phyloP scores from a whole-genome alignment of 768 basidiomycete species.

The Fibroporia radiculosa region DNA sequence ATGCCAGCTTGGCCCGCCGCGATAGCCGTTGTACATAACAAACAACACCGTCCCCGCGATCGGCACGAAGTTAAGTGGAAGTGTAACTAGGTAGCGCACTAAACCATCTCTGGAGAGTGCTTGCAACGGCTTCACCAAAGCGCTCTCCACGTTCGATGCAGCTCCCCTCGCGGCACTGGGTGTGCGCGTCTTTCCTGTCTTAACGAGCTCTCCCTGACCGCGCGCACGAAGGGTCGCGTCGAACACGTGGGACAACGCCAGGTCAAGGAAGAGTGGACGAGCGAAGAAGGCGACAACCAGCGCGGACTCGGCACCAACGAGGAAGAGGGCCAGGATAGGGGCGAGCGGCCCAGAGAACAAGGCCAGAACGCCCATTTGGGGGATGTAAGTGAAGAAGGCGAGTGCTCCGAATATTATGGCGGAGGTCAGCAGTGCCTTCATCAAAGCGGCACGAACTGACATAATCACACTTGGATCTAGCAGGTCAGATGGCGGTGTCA shows the following conservation, averaged over 20 bases:
- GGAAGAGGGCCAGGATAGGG: conserved; percentile 32
- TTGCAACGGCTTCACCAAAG: conserved; percentile 40
- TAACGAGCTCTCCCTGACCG: conserved; percentile 34
- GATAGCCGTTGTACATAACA: conserved; percentile 41
- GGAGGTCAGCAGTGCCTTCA: conserved; percentile 32
- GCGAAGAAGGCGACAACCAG: conserved; percentile 35
- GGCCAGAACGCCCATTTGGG: conserved; percentile 57
- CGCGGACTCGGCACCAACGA: conserved; percentile 37
- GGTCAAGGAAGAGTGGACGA: conserved; percentile 37
- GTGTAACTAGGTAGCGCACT: conserved; percentile 50
- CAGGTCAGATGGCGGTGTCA: not conserved
- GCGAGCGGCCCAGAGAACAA: conserved; percentile 59
- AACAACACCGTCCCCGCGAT: conserved; percentile 58
- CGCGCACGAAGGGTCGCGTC: conserved; percentile 36
- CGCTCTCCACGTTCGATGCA: conserved; percentile 37
- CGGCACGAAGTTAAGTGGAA: conserved; percentile 65
- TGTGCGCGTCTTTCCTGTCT: conserved; percentile 19
- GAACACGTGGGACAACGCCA: conserved; percentile 36
- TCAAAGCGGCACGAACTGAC: conserved; percentile 26
- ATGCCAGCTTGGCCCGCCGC: conserved; percentile 49
- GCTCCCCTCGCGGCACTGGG: conserved; percentile 26
- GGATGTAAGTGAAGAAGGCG: conserved; percentile 55
- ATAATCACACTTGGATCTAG: conserved; percentile 19
- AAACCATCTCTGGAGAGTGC: conserved; percentile 38
- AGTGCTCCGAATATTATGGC: conserved; percentile 34